Percentiles rank a stretch among this genome's conserved stretches.
Evolutionary conservation across 2,329 filamentous ascomycete genomes (phyloP).

Genomic region (Sphaceloma murrayae): DNA sequence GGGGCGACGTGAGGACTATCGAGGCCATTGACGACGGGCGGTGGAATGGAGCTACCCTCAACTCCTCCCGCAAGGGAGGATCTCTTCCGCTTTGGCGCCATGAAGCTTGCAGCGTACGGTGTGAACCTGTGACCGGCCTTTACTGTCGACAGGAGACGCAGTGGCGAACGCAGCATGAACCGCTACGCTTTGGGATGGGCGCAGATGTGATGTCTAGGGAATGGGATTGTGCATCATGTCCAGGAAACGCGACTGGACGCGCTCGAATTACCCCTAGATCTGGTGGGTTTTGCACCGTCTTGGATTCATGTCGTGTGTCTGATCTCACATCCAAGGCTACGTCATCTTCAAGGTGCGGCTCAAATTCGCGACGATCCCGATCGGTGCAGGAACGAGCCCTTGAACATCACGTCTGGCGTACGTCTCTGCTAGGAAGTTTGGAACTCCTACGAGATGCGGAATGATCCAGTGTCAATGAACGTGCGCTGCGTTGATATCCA

Average conservation of each 20-base stretch:
- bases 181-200: too few species aligned
- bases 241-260: too few species aligned
- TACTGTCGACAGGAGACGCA: background rate
- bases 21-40: constrained; percentile 9
- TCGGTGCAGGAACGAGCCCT: too few species aligned
- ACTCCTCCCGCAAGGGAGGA: constrained; percentile 1
- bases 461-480: too few species aligned
- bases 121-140: background rate
- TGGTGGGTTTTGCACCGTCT: background rate
- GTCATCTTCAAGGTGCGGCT: background rate
- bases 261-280: constrained; percentile 6
- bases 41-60: background rate
- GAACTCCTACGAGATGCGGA: too few species aligned
- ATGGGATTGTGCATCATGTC: background rate
- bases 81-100: constrained; percentile 16
- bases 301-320: background rate
- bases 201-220: background rate
- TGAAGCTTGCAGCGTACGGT: background rate
- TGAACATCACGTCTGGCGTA: too few species aligned
- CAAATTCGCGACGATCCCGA: background rate
- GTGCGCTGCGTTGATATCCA: too few species aligned
- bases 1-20: too few species aligned
- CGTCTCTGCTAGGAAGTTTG: too few species aligned
- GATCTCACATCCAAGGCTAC: background rate
- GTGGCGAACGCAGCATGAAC: constrained; percentile 12